Evolutionary conservation across 345 rosid species (phyloP), one percentile per base, ranked within the genome.

Genomic region (Gynandropsis gynandra): DNA sequence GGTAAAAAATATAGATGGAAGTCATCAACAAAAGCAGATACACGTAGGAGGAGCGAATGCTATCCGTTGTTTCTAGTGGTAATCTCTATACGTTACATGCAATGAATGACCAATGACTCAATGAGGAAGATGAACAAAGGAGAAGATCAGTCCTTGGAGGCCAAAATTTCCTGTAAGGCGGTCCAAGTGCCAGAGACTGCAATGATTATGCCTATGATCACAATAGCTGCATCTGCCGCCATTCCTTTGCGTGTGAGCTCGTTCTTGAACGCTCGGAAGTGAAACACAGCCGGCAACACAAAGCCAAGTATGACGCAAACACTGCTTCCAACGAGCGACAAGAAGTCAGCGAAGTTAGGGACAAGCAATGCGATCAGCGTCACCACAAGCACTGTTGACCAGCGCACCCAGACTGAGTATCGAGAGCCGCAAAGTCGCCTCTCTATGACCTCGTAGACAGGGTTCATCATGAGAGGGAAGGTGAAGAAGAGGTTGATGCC

Each of bases 381-480:
- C 62, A 84, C 81, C 12, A 24, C 74, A 47, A 84, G 56, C 24
- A 84, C 88, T 29, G 74, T 64, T 31, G 21, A 55, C 94, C 88
- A 84, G 52, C 94, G 77, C 62, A 84, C 57, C 88, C 81, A 79
- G 56, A 79, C 4, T 42, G 77, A 67, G 72, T 78, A 81, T 7
- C 72, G 57, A 2, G 74, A 69, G 35, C 42, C 63, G 27, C 80
- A 76, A 12, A 79, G 51, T 37, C 94, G 65, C 52, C 94, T 64
- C 66, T 84, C 94, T 1, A 64, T 63, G 8, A 79, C 73, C 66
- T 84, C 94, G 20, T 79, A 84, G 19, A 84, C 94, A 3, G 94
- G 94, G 42, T 81, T 83, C 94, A 84, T 84, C 94, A 84, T 81
- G 61, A 84, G 52, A 1, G 94, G 94, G 52, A 84, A 81, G 0